Conservation (phyloP, 2,329 filamentous ascomycete species). For the Drechslerella coelobrocha region DNA sequence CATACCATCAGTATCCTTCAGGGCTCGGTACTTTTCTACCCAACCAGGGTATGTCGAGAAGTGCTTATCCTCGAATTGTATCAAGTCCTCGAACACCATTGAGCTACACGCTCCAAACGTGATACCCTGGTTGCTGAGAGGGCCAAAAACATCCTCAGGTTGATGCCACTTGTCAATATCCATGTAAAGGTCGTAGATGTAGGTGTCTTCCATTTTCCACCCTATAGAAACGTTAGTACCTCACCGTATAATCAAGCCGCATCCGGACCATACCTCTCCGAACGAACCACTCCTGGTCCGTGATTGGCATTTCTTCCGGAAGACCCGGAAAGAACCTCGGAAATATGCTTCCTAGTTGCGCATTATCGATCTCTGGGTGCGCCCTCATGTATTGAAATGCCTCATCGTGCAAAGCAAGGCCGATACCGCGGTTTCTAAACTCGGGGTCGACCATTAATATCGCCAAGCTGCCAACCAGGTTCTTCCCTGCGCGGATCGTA, state of each 20-base stretch:
- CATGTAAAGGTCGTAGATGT: slow-evolving; percentile 54
- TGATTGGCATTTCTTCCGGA: slow-evolving; percentile 52
- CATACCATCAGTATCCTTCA: slow-evolving; percentile 53
- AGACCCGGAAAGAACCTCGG: slow-evolving; percentile 55
- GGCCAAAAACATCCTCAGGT: slow-evolving; percentile 51
- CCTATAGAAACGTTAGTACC: slow-evolving; percentile 18
- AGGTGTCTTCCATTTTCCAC: slow-evolving; percentile 54
- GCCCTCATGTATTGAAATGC: slow-evolving; percentile 54
- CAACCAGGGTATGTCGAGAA: slow-evolving; percentile 55
- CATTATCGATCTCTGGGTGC: slow-evolving; percentile 52
- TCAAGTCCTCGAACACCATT: slow-evolving; percentile 53
- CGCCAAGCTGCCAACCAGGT: slow-evolving; percentile 54
- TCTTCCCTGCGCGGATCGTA: slow-evolving; percentile 53
- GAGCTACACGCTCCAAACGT: slow-evolving; percentile 53
- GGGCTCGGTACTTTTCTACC: slow-evolving; percentile 54
- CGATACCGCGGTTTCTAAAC: slow-evolving; percentile 54
- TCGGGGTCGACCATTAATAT: slow-evolving; percentile 54
- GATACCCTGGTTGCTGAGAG: slow-evolving; percentile 52
- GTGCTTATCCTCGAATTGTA: slow-evolving; percentile 55
- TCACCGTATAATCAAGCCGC: background rate
- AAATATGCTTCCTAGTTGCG: slow-evolving; percentile 56
- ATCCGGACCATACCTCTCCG: slow-evolving; percentile 50
- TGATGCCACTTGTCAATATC: slow-evolving; percentile 52
- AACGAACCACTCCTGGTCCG: slow-evolving; percentile 55
- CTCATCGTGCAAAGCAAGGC: slow-evolving; percentile 55